Evolutionary conservation across 768 basidiomycete genomes (phyloP).

Genomic region (Agrocybe pediades): DNA sequence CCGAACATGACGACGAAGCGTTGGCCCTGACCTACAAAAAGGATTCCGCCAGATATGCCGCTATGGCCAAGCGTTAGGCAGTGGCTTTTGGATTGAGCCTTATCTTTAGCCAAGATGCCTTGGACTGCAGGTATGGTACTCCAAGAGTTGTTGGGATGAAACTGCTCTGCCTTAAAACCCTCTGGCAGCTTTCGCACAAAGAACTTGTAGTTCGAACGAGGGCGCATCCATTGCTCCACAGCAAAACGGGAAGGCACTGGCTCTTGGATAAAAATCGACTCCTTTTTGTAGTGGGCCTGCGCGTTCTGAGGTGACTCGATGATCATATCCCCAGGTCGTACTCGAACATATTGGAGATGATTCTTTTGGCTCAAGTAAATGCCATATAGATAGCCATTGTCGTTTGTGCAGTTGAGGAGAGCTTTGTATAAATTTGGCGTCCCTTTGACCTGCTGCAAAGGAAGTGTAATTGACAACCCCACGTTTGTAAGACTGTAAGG

Average conservation of each 20-base stretch:
- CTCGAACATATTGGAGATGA: conserved; percentile 6
- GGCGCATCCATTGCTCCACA: conserved; percentile 7
- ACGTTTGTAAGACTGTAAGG: conserved; percentile 9
- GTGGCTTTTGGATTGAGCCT: background rate
- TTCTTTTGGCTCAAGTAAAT: conserved; percentile 9
- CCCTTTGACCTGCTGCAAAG: background rate
- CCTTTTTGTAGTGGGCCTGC: background rate
- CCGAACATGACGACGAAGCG: conserved; percentile 12
- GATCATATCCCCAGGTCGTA: conserved; percentile 1
- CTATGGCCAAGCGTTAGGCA: conserved; percentile 1
- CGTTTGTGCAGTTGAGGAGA: conserved; percentile 4
- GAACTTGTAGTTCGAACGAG: conserved; percentile 5
- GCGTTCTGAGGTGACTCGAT: background rate
- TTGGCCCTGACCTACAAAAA: conserved; percentile 2
- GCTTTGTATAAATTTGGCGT: conserved; percentile 1
- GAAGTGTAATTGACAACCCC: conserved; percentile 8
- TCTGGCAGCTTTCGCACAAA: conserved; percentile 3
- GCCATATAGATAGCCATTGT: background rate
- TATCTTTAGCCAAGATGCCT: background rate
- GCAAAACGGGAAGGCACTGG: conserved; percentile 7
- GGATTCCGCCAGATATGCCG: conserved; percentile 5
- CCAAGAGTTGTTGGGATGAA: background rate
- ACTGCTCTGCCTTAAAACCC: conserved; percentile 3
- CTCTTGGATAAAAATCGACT: conserved; percentile 7
- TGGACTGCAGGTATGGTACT: background rate